A percentile compares a stretch with the other conserved stretches of the same genome.
Evolutionary conservation across 345 rosid genomes (phyloP).

Genomic region (Rhizophora mangle): DNA sequence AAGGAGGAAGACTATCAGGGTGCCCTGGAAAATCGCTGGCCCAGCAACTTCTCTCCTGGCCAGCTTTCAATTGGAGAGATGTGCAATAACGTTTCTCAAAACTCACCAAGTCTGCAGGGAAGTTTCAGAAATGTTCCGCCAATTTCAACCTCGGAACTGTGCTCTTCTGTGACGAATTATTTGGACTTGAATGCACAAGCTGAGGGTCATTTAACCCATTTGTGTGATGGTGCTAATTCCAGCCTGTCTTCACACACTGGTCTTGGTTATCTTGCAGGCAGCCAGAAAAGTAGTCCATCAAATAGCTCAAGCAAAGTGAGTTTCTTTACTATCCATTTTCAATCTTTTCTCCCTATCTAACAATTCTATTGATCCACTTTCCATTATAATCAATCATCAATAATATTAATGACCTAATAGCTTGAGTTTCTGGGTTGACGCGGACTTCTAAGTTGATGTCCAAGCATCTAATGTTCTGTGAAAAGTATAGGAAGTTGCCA

Average conservation of each 20-base stretch:
- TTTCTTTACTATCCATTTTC: too few species aligned
- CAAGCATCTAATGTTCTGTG: too few species aligned
- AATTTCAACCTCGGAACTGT: slow-evolving; percentile 18
- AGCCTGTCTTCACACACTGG: slow-evolving; percentile 18
- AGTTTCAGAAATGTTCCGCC: slow-evolving; percentile 23
- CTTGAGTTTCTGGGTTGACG: too few species aligned
- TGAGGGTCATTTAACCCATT: slow-evolving; percentile 16
- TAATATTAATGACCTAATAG: too few species aligned
- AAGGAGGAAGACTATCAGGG: background rate
- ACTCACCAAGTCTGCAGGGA: background rate
- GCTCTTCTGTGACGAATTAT: slow-evolving; percentile 27
- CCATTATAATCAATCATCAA: too few species aligned
- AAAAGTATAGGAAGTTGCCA: too few species aligned
- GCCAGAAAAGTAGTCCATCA: slow-evolving; percentile 18
- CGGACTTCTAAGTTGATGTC: too few species aligned
- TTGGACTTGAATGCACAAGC: slow-evolving; percentile 30
- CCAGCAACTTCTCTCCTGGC: slow-evolving; percentile 20
- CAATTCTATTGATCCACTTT: too few species aligned
- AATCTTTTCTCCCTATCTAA: too few species aligned
- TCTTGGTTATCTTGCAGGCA: slow-evolving; percentile 10
- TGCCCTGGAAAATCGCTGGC: slow-evolving; percentile 6
- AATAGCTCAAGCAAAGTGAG: slow-evolving; percentile 30
- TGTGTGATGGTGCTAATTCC: slow-evolving; percentile 12
- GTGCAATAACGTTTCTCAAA: background rate
- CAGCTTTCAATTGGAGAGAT: slow-evolving; percentile 3